Conservation (phyloP, 2,329 filamentous ascomycete genomes). For the Emydomyces testavorans region DNA sequence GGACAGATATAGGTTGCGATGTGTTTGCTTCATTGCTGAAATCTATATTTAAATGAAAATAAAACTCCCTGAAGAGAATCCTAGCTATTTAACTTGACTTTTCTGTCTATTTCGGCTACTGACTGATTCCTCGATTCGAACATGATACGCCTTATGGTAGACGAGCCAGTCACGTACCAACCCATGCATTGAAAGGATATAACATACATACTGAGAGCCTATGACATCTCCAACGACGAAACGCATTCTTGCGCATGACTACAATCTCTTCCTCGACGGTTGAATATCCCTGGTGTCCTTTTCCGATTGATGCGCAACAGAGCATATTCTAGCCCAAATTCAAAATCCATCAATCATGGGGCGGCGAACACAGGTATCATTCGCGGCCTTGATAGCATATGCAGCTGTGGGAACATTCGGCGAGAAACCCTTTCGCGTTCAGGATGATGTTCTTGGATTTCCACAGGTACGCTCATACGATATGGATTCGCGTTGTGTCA, state of each 20-base stretch:
- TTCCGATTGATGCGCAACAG: no score
- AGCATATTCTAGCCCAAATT: neutral
- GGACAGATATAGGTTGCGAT: neutral
- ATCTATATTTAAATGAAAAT: neutral
- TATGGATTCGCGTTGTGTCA: neutral
- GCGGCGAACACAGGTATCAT: slow-evolving; percentile 10
- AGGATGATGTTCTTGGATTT: slow-evolving; percentile 76
- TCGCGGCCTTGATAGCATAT: slow-evolving; percentile 25
- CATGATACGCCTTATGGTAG: no score
- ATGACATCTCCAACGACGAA: neutral
- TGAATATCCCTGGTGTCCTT: no score
- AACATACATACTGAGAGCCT: no score
- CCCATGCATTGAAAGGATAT: neutral
- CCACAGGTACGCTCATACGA: slow-evolving; percentile 53
- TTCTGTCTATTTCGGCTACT: no score
- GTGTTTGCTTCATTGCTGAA: neutral
- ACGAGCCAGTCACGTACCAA: neutral
- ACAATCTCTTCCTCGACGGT: no score
- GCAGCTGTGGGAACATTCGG: slow-evolving; percentile 35
- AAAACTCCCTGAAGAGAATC: neutral
- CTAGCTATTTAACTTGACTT: no score
- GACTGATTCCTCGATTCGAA: no score
- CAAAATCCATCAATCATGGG: slow-evolving; percentile 6
- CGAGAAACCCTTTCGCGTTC: slow-evolving; percentile 63
- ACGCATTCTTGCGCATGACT: no score